Conservation (phyloP, 177 flowering plant species). For the Telopea speciosissima region DNA sequence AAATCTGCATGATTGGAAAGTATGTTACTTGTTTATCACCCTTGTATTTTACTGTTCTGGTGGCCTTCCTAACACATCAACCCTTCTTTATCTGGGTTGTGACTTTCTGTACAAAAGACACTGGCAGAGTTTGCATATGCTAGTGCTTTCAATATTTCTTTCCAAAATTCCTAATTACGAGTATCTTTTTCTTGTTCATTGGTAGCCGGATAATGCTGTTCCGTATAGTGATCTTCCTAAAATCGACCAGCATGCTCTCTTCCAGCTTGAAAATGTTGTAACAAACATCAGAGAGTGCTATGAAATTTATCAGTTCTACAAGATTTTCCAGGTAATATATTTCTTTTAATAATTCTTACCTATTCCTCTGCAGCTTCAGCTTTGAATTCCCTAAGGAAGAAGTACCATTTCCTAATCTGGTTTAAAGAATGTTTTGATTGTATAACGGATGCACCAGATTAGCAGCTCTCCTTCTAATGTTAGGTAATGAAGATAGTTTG, state of each 20-base stretch:
- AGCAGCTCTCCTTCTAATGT: neutral
- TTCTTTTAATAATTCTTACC: slow-evolving; percentile 3
- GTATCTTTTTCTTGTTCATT: slow-evolving; percentile 9
- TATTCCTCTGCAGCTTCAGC: neutral
- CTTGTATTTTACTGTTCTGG: neutral
- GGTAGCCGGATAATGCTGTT: slow-evolving; percentile 64
- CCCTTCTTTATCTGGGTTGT: neutral
- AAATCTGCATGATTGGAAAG: slow-evolving; percentile 95
- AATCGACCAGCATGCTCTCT: slow-evolving; percentile 82
- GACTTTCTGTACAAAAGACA: no score
- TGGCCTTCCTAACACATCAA: no score
- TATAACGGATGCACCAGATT: neutral
- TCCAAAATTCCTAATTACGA: neutral
- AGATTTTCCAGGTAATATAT: slow-evolving; percentile 74
- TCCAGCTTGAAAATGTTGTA: slow-evolving; percentile 83
- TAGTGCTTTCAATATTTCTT: neutral
- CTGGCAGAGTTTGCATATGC: no score
- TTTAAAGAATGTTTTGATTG: neutral
- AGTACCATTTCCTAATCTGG: no score
- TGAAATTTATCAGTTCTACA: slow-evolving; percentile 84
- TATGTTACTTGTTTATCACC: slow-evolving; percentile 28
- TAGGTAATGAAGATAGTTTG: neutral
- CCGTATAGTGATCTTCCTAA: slow-evolving; percentile 59
- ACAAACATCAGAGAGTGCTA: slow-evolving; percentile 66
- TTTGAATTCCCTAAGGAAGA: neutral